phyloP scores from a whole-genome alignment of 2,329 filamentous ascomycete species.

The Colletotrichum sidae region DNA sequence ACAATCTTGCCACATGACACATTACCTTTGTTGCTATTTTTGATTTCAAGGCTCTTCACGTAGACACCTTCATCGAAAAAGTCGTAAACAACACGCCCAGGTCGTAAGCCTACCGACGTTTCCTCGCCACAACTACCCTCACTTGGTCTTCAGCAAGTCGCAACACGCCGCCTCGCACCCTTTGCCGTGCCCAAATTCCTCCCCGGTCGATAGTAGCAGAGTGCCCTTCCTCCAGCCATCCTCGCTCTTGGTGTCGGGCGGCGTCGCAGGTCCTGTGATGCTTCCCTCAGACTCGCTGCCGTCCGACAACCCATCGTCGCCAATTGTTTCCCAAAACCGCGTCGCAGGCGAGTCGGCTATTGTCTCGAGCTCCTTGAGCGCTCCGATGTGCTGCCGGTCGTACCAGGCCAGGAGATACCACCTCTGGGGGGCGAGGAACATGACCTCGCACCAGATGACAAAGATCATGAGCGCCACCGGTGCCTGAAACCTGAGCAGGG shows the following conservation, averaged over 20 bases:
- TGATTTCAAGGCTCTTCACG: no score
- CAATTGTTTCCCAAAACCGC: constrained; percentile 31
- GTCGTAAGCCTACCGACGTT: no score
- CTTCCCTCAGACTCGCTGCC: constrained; percentile 21
- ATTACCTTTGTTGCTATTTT: no score
- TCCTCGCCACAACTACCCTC: neutral
- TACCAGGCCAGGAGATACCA: constrained; percentile 37
- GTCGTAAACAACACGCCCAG: no score
- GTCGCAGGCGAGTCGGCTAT: constrained; percentile 11
- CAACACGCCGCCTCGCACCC: neutral
- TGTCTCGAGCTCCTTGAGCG: constrained; percentile 21
- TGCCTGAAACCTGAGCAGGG: constrained; percentile 23
- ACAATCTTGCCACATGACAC: no score
- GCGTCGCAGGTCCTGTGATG: constrained; percentile 3
- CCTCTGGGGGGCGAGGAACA: constrained; percentile 25
- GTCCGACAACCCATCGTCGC: constrained; percentile 20
- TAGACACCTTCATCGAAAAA: no score
- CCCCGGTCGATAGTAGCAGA: constrained; percentile 24
- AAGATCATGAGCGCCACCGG: constrained; percentile 36
- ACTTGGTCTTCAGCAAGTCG: neutral
- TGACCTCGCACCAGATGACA: constrained; percentile 33
- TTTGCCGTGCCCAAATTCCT: constrained; percentile 18
- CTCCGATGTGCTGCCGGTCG: constrained; percentile 16
- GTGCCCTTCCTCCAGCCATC: neutral
- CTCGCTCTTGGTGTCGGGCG: constrained; percentile 15